Percentiles rank a stretch among this genome's conserved stretches.
phyloP scores from a whole-genome alignment of 148 eudicot genomes.

The Rhododendron ferrugineum region DNA sequence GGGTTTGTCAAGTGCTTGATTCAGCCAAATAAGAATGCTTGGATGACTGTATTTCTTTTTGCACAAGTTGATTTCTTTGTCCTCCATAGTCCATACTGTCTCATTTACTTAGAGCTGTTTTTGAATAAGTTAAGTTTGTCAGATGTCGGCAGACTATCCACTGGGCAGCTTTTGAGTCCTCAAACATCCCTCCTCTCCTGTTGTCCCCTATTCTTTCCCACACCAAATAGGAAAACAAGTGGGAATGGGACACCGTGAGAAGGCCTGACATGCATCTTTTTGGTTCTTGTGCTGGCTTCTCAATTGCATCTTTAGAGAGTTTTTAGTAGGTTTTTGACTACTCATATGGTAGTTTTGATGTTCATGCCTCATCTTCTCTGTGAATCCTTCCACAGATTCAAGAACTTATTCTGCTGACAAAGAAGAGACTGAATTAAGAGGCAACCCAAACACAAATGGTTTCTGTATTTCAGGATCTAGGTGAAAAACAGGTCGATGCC shows the following conservation, averaged over 20 bases:
- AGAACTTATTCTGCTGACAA: constrained; percentile 11
- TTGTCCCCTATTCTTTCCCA: not conserved
- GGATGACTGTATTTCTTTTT: not conserved
- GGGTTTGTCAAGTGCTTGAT: not conserved
- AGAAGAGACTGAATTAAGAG: constrained; percentile 9
- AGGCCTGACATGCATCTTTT: not conserved
- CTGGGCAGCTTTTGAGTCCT: not conserved
- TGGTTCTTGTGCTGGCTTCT: not conserved
- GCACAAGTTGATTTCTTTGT: not conserved
- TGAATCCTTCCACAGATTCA: constrained; percentile 17
- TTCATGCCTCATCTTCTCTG: not conserved
- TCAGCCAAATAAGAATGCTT: not conserved
- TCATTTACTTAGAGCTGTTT: not conserved
- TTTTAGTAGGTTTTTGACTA: not conserved
- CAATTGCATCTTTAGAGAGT: not conserved
- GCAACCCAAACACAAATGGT: constrained; percentile 22
- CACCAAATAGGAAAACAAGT: not conserved
- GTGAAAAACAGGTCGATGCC: constrained; percentile 11
- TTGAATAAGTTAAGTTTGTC: not conserved
- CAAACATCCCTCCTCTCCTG: not conserved
- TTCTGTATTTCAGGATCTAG: constrained; percentile 14
- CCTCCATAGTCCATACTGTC: not conserved
- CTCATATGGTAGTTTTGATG: not conserved
- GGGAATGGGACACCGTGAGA: not conserved
- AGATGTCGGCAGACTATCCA: not conserved